A percentile compares a stretch with the other conserved stretches of the same genome.
phyloP scores from a whole-genome alignment of 73 alveolate genomes.

The Paramecium octaurelia region DNA sequence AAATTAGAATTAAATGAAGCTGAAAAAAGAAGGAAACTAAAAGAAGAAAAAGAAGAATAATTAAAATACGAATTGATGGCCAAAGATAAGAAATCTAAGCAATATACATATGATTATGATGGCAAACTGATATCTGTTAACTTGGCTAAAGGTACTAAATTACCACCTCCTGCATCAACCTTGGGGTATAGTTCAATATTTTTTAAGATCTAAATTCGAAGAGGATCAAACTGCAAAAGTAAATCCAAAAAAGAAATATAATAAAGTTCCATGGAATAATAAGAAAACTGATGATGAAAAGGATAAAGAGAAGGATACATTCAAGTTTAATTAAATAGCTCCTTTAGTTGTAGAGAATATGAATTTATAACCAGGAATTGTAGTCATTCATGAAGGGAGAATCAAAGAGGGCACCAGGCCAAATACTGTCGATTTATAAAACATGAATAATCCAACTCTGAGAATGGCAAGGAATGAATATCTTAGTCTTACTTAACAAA shows the following conservation, averaged over 20 bases:
- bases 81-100: constrained; percentile 10
- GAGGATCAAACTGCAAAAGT: neutral
- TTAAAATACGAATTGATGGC: constrained; percentile 48
- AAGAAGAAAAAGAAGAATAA: constrained; percentile 50
- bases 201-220: neutral
- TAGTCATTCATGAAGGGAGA: neutral
- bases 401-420: constrained; percentile 18
- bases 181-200: neutral
- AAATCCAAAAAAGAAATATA: neutral
- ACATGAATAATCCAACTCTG: neutral
- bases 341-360: constrained; percentile 43
- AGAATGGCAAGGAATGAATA: constrained; percentile 49
- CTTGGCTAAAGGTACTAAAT: neutral
- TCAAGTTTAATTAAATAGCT: neutral
- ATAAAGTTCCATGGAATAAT: neutral
- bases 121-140: constrained; percentile 35
- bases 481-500: neutral
- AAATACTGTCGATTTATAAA: neutral
- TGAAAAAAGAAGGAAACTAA: neutral
- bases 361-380: constrained; percentile 17
- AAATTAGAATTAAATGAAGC: constrained; percentile 34
- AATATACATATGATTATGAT: constrained; percentile 36
- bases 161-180: neutral
- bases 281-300: neutral
- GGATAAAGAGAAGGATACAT: constrained; percentile 35